Conservation (phyloP, 169 alveolate genomes). For the Cryptosporidium ubiquitum region DNA sequence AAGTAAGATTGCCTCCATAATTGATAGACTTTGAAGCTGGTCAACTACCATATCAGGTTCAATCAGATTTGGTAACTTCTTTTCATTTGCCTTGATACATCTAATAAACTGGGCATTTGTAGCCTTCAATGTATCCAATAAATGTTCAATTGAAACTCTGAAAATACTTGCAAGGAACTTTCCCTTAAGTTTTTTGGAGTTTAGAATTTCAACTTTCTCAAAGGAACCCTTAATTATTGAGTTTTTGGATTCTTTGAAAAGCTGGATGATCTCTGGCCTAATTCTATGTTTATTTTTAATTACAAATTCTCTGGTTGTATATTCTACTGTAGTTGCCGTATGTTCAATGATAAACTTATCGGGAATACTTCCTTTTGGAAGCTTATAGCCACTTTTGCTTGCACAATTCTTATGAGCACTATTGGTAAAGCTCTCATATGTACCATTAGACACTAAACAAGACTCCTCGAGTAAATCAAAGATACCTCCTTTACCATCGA, state of each 20-base stretch:
- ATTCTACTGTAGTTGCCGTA: conserved; percentile 79
- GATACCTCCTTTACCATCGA: conserved; percentile 76
- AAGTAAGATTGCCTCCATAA: conserved; percentile 64
- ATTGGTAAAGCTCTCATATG: conserved; percentile 76
- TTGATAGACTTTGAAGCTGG: conserved; percentile 60
- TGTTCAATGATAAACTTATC: conserved; percentile 71
- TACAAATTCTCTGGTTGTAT: conserved; percentile 78
- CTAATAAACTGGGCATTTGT: conserved; percentile 79
- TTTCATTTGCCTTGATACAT: conserved; percentile 70
- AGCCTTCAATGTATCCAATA: conserved; percentile 71
- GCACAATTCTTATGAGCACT: conserved; percentile 76
- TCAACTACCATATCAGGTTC: conserved; percentile 74
- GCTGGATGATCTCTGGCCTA: conserved; percentile 72
- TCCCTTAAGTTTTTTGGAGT: conserved; percentile 77
- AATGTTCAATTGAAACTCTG: conserved; percentile 76
- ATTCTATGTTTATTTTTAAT: conserved; percentile 77
- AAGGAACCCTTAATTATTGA: conserved; percentile 60
- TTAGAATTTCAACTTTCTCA: conserved; percentile 75
- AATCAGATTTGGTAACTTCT: conserved; percentile 51
- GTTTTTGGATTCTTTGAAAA: conserved; percentile 74
- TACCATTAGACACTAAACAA: conserved; percentile 78
- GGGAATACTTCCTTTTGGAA: conserved; percentile 77
- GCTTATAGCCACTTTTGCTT: conserved; percentile 66
- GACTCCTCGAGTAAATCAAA: conserved; percentile 78
- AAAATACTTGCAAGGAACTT: conserved; percentile 79